Evolutionary conservation across 306 rosid genomes (phyloP), one percentile per base, ranked within the genome.

Genomic region (Lotus japonicus): DNA sequence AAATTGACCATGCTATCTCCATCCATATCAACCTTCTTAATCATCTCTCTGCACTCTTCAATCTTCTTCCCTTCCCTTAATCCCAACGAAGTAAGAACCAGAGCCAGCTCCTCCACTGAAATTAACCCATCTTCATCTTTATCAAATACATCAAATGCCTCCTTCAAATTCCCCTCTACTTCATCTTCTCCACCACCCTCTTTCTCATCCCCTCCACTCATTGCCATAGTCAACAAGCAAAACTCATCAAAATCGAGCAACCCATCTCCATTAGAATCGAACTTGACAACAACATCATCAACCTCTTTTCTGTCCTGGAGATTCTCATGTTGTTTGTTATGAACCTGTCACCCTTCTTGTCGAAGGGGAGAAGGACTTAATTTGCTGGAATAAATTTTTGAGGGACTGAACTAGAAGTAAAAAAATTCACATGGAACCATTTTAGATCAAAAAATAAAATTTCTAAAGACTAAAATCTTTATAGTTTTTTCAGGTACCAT

Each of bases 1-100:
- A 89, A 92, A 77, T 92, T 86, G 2, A 92, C 96, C 96, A 78
- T 87, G 0, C 98, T 96, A 86, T 92, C 98, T 1, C 98, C 98
- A 89, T 92, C 98, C 78, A 58, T 64, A 41, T 89, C 98, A 64
- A 92, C 95, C 50, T 89, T 87, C 80, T 10, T 81, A 45, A 89
- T 88, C 96, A 92, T 92, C 72, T 85, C 89, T 64, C 67, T 84
- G 51, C 95, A 92, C 55, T 84, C 84, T 73, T 89, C 91, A 60
- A 83, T 26, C 66, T 65, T 81, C 16, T 51, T 87, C 58, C 98
- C 98, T 55, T 87, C 95, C 14, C 72, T 85, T 58, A 90, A 79
- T 3, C 97, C 97, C 76, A 90, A 70, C 0, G 88, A 79, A 48
- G 66, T 69, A 64, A 90, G 77, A 14, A 90, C 86, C 68, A 80